phyloP scores from a whole-genome alignment of 164 flowering plant genomes.

The Houttuynia cordata region DNA sequence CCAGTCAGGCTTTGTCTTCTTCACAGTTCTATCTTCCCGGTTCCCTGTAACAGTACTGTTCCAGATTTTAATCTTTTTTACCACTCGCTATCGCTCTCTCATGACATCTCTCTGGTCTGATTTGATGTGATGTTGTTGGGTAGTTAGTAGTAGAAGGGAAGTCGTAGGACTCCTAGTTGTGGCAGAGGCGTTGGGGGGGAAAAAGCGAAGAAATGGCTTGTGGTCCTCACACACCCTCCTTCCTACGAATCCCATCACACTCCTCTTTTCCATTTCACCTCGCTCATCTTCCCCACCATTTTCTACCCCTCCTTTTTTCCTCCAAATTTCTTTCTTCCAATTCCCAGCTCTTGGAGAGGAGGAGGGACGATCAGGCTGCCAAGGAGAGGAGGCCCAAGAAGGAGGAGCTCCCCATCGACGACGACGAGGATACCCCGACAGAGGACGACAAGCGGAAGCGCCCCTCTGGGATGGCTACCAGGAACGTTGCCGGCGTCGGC shows the following conservation, averaged over 20 bases:
- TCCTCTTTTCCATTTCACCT: conserved; percentile 6
- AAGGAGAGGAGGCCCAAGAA: conserved; percentile 22
- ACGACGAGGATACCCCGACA: conserved; percentile 24
- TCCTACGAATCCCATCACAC: too few species aligned
- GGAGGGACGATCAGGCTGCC: conserved; percentile 19
- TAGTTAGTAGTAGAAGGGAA: too few species aligned
- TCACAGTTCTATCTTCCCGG: too few species aligned
- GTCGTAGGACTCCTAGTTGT: not conserved
- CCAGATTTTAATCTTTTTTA: too few species aligned
- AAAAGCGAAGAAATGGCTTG: conserved; percentile 8
- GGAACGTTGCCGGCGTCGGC: conserved; percentile 10
- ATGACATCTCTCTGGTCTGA: too few species aligned
- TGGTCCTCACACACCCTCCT: conserved; percentile 29
- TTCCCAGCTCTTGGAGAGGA: conserved; percentile 8
- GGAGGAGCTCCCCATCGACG: conserved; percentile 9
- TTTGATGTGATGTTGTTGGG: too few species aligned
- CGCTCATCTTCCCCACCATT: not conserved
- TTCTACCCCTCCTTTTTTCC: not conserved
- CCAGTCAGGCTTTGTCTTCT: too few species aligned
- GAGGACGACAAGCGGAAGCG: conserved; percentile 27
- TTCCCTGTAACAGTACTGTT: too few species aligned
- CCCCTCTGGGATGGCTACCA: conserved; percentile 9
- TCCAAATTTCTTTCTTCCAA: not conserved
- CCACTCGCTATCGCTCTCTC: too few species aligned
- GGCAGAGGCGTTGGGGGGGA: not conserved